Evolutionary conservation across 495 filamentous ascomycete genomes (phyloP), one percentile per base, ranked within the genome.

Genomic region (Baudoinia panamericana): DNA sequence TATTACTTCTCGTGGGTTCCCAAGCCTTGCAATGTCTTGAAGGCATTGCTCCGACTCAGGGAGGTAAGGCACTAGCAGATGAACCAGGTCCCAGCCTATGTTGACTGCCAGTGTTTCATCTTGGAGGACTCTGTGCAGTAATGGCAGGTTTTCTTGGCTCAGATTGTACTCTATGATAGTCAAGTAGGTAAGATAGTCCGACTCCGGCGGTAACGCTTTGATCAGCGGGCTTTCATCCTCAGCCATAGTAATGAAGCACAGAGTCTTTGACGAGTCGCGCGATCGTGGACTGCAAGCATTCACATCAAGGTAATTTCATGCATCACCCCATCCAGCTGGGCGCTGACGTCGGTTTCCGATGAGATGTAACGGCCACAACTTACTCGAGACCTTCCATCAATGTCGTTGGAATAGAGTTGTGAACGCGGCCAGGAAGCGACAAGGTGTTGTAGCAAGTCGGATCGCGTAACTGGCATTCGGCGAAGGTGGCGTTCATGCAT

Each of bases 41-140:
- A 97, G 69, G 57, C 86, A 93, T 51, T 71, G 62, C 27, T 75
- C 70, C 2, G 78, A 82, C 25, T 70, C 75, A 1, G 80, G 76
- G 0, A 95, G 57, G 51, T 78, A 72, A 13, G 81, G 77, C 15
- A 95, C 64, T 2, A 97, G 73, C 33, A 93, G 71, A 54, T 82
- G 78, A 6, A 97, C 80, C 29, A 97, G 61, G 55, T 97, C 90
- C 90, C 90, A 97, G 31, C 90, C 92, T 53, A 97, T 93, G 46
- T 93, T 85, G 32, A 74, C 75, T 0, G 87, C 87, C 38, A 97
- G 69, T 31, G 71, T 72, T 30, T 76, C 73, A 73, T 92, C 80
- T 59, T 92, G 83, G 34, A 95, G 66, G 25, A 93, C 70, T 5
- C 73, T 68, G 52, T 92, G 78, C 29, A 95, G 64, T 2, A 73